Conservation (phyloP, 495 filamentous ascomycete genomes). For the Penicillium arizonense region DNA sequence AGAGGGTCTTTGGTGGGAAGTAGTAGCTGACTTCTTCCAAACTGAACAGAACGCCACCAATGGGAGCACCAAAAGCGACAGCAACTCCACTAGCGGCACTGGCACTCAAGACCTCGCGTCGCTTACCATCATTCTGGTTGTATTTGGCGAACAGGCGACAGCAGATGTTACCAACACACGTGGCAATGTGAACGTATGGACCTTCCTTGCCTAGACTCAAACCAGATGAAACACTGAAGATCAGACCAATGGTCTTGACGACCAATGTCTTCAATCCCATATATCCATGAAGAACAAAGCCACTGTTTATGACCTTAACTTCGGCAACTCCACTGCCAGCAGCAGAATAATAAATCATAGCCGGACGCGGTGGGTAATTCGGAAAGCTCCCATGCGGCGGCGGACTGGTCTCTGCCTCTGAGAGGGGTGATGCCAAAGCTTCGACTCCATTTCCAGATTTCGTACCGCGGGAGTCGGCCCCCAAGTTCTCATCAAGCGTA, state of each 20-base stretch:
- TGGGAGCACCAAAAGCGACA: constrained; percentile 91
- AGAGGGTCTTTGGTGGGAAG: constrained; percentile 97
- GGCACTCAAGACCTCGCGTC: constrained; percentile 89
- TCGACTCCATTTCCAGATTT: constrained; percentile 28
- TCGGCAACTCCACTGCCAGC: constrained; percentile 96
- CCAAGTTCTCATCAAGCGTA: constrained; percentile 84
- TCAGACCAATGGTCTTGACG: constrained; percentile 78
- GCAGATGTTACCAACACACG: constrained; percentile 92
- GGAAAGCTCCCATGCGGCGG: constrained; percentile 22
- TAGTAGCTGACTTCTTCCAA: constrained; percentile 96
- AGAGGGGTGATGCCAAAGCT: constrained; percentile 34
- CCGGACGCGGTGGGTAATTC: constrained; percentile 44
- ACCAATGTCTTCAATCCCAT: constrained; percentile 85
- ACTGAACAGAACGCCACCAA: constrained; percentile 91
- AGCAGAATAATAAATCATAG: constrained; percentile 92
- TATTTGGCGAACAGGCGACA: constrained; percentile 94
- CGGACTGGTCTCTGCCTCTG: constrained; percentile 28
- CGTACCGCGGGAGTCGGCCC: constrained; percentile 45
- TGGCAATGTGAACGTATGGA: constrained; percentile 95
- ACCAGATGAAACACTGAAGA: constrained; percentile 89
- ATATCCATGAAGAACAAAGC: constrained; percentile 96
- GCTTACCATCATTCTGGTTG: constrained; percentile 85
- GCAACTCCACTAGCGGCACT: constrained; percentile 91
- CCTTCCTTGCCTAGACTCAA: constrained; percentile 95
- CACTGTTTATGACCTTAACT: constrained; percentile 95